phyloP scores from a whole-genome alignment of 2,329 filamentous ascomycete genomes.

The Berkeleyomyces basicola region DNA sequence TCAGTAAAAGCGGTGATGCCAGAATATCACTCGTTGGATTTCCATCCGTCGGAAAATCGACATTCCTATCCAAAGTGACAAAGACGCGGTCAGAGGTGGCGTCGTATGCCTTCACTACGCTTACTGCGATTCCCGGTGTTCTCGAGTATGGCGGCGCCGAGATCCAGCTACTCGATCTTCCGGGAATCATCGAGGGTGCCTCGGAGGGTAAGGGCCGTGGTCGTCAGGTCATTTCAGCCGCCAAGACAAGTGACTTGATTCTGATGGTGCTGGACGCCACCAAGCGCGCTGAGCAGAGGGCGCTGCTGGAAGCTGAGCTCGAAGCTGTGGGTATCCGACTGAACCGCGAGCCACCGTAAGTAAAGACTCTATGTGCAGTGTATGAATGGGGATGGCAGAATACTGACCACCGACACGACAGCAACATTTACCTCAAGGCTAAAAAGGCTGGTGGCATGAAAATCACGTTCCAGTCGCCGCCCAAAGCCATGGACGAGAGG shows the following conservation, averaged over 20 bases:
- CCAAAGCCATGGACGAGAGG: constrained; percentile 87
- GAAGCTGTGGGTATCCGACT: constrained; percentile 89
- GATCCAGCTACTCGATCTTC: constrained; percentile 93
- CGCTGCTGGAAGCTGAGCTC: constrained; percentile 76
- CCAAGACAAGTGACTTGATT: constrained; percentile 94
- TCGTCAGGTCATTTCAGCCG: constrained; percentile 89
- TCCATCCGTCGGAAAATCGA: constrained; percentile 95
- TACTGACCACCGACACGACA: constrained; percentile 21
- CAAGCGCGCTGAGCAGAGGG: constrained; percentile 84
- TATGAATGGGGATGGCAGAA: background rate
- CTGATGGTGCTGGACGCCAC: constrained; percentile 96
- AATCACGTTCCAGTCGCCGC: constrained; percentile 81
- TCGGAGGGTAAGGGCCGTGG: constrained; percentile 91
- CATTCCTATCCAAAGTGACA: constrained; percentile 95
- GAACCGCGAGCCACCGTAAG: constrained; percentile 78
- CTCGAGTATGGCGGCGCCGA: constrained; percentile 95
- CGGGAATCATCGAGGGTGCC: constrained; percentile 95
- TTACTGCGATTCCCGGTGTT: constrained; percentile 93
- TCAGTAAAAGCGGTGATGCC: constrained; percentile 91
- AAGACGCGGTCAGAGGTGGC: constrained; percentile 95
- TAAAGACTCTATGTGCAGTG: constrained; percentile 8
- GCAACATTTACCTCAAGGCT: constrained; percentile 90
- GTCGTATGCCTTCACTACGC: constrained; percentile 90
- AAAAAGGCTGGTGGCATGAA: constrained; percentile 98
- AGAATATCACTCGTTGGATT: constrained; percentile 97